Evolutionary conservation across 768 basidiomycete genomes (phyloP).

Genomic region (Kwoniella europaea): DNA sequence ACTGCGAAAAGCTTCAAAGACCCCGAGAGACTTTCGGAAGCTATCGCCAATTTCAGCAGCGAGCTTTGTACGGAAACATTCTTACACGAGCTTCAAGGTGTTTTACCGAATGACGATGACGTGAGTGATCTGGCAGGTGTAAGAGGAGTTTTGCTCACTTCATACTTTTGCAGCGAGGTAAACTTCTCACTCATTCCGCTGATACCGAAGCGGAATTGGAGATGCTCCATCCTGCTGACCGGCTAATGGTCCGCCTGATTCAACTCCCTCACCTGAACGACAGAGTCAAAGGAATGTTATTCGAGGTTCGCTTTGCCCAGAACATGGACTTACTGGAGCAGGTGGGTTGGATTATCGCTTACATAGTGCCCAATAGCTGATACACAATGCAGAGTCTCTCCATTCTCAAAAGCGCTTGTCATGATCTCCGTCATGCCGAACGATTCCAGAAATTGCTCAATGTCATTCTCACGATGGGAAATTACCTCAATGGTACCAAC

Average conservation of each 20-base stretch:
- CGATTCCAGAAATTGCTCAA: conserved; percentile 88
- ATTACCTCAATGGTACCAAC: conserved; percentile 97
- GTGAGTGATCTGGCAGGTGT: conserved; percentile 58
- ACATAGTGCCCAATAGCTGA: conserved; percentile 1
- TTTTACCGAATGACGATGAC: conserved; percentile 90
- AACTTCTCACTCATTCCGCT: conserved; percentile 66
- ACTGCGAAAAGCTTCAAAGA: conserved; percentile 66
- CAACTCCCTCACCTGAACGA: conserved; percentile 87
- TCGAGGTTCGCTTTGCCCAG: conserved; percentile 85
- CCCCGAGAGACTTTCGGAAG: conserved; percentile 80
- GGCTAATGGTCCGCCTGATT: conserved; percentile 95
- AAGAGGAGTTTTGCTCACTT: not conserved
- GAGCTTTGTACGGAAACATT: conserved; percentile 86
- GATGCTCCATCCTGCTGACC: conserved; percentile 88
- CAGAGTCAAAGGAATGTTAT: conserved; percentile 94
- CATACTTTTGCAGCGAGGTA: conserved; percentile 26
- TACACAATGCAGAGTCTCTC: conserved; percentile 70
- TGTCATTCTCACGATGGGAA: conserved; percentile 93
- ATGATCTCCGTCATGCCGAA: conserved; percentile 77
- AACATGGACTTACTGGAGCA: conserved; percentile 80
- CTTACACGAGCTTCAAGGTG: conserved; percentile 82
- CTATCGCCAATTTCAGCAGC: conserved; percentile 84
- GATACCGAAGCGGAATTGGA: conserved; percentile 80
- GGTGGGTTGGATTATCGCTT: conserved; percentile 62
- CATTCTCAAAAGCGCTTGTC: conserved; percentile 79